Conservation (phyloP, 805 yeast genomes). For the Starmerella davenportii region DNA sequence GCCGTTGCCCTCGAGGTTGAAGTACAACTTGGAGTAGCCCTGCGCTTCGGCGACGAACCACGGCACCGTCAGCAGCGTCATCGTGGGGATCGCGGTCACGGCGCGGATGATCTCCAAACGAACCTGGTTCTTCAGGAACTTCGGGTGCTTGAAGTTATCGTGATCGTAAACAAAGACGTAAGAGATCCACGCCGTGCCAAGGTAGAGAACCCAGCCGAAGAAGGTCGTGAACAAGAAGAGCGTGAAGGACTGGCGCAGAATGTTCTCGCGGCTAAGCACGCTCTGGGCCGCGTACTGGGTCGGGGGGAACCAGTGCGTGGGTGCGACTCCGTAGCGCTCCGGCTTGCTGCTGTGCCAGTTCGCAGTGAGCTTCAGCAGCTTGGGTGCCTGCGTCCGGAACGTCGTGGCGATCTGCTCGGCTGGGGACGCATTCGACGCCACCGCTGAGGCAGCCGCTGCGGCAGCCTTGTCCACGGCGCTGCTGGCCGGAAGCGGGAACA, state of each 20-base stretch:
- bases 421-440: conserved; percentile 3
- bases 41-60: conserved; percentile 73
- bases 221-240: conserved; percentile 51
- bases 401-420: conserved; percentile 6
- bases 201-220: conserved; percentile 76
- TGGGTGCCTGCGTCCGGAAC: conserved; percentile 4
- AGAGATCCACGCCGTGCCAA: conserved; percentile 56
- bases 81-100: conserved; percentile 61
- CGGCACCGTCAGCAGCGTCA: conserved; percentile 77
- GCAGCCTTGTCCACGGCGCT: conserved; percentile 5
- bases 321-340: conserved; percentile 18
- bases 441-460: conserved; percentile 3
- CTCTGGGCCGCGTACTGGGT: conserved; percentile 46
- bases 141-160: conserved; percentile 83
- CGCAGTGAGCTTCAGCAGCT: conserved; percentile 1
- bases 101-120: conserved; percentile 67
- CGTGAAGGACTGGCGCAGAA: conserved; percentile 52
- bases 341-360: conserved; percentile 5
- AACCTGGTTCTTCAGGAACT: conserved; percentile 88
- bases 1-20: conserved; percentile 44
- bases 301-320: conserved; percentile 41
- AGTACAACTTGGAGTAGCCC: conserved; percentile 69
- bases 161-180: conserved; percentile 69
- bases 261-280: conserved; percentile 49
- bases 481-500: conserved; percentile 32